Percentiles rank a stretch among this genome's conserved stretches.
phyloP scores from a whole-genome alignment of 805 yeast species.

The Lipomyces starkeyi region DNA sequence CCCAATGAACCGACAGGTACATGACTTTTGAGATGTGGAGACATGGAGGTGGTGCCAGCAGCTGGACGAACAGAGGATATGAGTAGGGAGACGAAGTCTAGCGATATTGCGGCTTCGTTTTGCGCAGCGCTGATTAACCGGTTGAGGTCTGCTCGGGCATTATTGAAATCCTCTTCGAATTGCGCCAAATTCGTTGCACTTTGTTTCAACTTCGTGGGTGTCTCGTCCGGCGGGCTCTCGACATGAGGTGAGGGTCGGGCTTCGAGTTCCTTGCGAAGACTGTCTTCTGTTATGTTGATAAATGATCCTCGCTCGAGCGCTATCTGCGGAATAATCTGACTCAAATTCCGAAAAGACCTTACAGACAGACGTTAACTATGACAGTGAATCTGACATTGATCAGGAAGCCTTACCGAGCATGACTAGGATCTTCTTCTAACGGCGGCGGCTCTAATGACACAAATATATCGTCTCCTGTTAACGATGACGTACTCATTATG shows the following conservation, averaged over 20 bases:
- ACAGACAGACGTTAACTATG: background rate
- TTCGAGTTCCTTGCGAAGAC: conserved; percentile 55
- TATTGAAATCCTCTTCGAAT: conserved; percentile 36
- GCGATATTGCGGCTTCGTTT: conserved; percentile 85
- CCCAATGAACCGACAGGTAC: conserved; percentile 76
- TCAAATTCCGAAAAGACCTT: conserved; percentile 33
- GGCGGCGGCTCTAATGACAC: conserved; percentile 23
- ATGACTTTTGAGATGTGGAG: conserved; percentile 76
- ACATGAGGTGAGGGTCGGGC: background rate
- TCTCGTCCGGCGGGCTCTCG: conserved; percentile 23
- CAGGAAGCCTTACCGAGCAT: background rate
- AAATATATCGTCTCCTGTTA: conserved; percentile 4
- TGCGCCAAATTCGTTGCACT: conserved; percentile 10
- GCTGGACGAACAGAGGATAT: conserved; percentile 83
- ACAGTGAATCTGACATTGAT: background rate
- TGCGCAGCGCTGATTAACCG: conserved; percentile 57
- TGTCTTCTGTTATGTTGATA: conserved; percentile 61
- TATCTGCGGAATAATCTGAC: conserved; percentile 60
- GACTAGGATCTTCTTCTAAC: conserved; percentile 13
- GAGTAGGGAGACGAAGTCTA: conserved; percentile 85
- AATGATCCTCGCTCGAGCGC: conserved; percentile 66
- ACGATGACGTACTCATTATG: background rate
- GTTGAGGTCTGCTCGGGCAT: conserved; percentile 40
- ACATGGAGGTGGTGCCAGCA: conserved; percentile 85
- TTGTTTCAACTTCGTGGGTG: conserved; percentile 25